Base-by-base conservation (phyloP, 192 early-diverging fungal genomes). In the Thamnidium elegans region DNA sequence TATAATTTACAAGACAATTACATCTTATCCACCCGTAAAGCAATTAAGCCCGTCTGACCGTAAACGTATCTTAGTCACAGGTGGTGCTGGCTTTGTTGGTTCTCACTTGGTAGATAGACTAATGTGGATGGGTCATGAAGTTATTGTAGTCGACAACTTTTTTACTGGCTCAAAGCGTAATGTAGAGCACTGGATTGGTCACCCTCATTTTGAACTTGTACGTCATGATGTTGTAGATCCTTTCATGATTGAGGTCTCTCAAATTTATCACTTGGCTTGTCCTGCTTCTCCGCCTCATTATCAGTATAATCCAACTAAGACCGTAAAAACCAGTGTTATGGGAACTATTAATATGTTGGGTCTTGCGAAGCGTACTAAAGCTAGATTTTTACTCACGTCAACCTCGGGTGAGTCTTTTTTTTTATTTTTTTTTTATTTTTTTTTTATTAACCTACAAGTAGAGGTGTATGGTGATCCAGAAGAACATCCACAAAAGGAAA, bases 291-390 rank as follows among this genome's bases (percentile, higher is more conserved):
- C 92, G 30, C 90, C 90, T 15, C 92, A 93, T 63, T 93, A 93
- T 69, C 92, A 93, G 55, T 85, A 90, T 74, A 91, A 93, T 55
- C 90, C 92, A 7, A 88, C 90, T 66, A 91, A 91, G 63, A 93
- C 92, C 0, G 83, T 93, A 53, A 93, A 93, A 71, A 93, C 92
- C 3, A 83, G 80, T 55, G 85, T 92, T 43, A 86, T 91, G 84
- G 92, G 92, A 1, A 92, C 90, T 1, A 89, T 91, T 59, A 93
- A 93, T 75, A 93, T 93, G 92, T 69, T 93, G 31, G 89, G 89
- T 19, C 76, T 93, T 23, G 90, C 90, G 14, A 93, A 92, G 67
- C 78, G 89, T 14, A 87, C 83, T 19, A 92, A 93, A 50, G 90
- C 90, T 6, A 74, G 88, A 26, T 89, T 92, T 74, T 66, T 93